Base-by-base conservation (phyloP, 2,329 filamentous ascomycete genomes). In the Triangularia setosa region DNA sequence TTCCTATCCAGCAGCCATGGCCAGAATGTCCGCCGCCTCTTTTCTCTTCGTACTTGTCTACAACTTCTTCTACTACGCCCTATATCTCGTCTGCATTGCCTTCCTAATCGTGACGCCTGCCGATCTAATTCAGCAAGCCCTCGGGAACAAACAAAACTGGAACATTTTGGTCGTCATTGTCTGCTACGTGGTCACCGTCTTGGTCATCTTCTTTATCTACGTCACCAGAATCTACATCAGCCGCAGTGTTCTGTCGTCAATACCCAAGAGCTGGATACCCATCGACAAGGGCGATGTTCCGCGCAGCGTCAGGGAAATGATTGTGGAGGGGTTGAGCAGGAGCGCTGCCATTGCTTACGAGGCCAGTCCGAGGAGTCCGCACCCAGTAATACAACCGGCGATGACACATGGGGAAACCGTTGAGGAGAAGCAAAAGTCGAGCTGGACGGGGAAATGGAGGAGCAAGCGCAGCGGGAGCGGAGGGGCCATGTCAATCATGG, bases 251-350 rank as follows among this genome's bases (percentile, higher is more conserved):
- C 83, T 98, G 8, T 86, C 88, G 18, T 88, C 87, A 3, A 97
- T 99, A 65, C 95, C 95, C 1, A 95, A 94, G 75, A 81, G 86
- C 61, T 96, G 91, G 84, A 85, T 97, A 16, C 93, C 93, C 0
- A 83, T 97, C 67, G 92, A 95, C 70, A 91, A 92, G 74, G 90
- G 90, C 68, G 93, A 97, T 74, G 85, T 97, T 54, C 86, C 85
- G 54, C 88, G 87, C 69, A 83, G 84, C 62, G 92, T 97, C 44
- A 83, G 91, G 72, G 85, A 87, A 69, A 87, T 96, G 79, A 90
- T 99, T 64, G 83, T 83, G 16, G 85, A 87, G 58, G 86, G 89
- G 25, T 82, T 97, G 61, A 84, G 86, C 66, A 84, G 90, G 70
- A 97, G 92, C 74, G 92, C 93, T 0, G 83, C 89, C 35, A 87